Percentiles rank a stretch among this genome's conserved stretches.
Conservation (phyloP, 2,329 filamentous ascomycete genomes). For the Talaromyces sp. region DNA sequence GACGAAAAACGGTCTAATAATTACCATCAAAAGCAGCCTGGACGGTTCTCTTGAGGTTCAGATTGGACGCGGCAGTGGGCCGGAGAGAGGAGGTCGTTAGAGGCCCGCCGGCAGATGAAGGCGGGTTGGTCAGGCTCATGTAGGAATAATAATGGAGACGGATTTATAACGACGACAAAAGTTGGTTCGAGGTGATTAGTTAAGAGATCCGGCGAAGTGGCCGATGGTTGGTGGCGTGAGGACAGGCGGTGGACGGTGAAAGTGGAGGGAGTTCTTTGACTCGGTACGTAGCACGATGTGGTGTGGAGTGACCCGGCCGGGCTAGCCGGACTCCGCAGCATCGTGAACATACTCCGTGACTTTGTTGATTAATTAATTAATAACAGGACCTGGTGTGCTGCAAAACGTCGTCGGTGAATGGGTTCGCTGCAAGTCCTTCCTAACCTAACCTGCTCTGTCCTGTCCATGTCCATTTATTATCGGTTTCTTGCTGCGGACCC, state of each 20-base stretch:
- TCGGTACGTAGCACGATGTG: not conserved
- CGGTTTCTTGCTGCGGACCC: not conserved
- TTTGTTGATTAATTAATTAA: too few species aligned
- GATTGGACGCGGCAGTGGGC: constrained; percentile 24
- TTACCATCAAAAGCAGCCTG: constrained; percentile 44
- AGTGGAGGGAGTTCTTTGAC: not conserved
- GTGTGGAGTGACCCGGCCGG: not conserved
- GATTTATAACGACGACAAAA: not conserved
- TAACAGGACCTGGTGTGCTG: too few species aligned
- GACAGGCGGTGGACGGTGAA: not conserved
- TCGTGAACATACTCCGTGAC: not conserved
- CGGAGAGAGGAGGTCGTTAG: constrained; percentile 31
- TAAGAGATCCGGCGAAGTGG: not conserved
- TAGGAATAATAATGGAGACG: not conserved
- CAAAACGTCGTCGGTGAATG: not conserved
- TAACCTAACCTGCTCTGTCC: not conserved
- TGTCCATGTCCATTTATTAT: not conserved
- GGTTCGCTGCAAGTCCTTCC: too few species aligned
- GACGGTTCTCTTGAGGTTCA: constrained; percentile 37
- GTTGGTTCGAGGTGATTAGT: not conserved
- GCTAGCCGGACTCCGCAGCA: not conserved
- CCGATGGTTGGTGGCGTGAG: not conserved
- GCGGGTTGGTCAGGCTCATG: constrained; percentile 41
- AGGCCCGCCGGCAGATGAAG: constrained; percentile 31
- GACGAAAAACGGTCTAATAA: constrained; percentile 13